A percentile compares a stretch with the other conserved stretches of the same genome.
Conservation (phyloP, 495 filamentous ascomycete genomes). For the Apiosordaria backusii region DNA sequence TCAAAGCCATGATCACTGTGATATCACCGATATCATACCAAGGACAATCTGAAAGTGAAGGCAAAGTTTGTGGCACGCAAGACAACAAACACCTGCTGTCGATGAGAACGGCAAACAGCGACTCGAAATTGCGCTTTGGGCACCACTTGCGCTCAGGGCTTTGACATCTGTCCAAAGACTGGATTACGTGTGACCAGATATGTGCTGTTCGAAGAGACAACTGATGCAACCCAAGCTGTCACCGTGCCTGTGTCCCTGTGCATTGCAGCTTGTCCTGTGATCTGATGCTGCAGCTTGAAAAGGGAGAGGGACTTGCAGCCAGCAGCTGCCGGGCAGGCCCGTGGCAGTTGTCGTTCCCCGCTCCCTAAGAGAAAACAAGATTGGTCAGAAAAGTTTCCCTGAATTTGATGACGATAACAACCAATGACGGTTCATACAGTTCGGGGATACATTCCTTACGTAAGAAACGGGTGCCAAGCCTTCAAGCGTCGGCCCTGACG, state of each 20-base stretch:
- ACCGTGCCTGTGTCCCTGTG: neutral
- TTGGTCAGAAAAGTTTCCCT: neutral
- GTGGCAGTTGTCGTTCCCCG: neutral
- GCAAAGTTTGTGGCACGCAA: neutral
- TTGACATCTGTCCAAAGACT: neutral
- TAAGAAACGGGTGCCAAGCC: slow-evolving; percentile 14
- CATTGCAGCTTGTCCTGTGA: neutral
- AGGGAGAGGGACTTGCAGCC: neutral
- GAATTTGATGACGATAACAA: neutral
- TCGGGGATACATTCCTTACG: slow-evolving; percentile 16
- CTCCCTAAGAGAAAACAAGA: neutral
- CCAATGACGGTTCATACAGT: slow-evolving; percentile 3
- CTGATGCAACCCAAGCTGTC: slow-evolving; percentile 2
- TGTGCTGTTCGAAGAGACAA: neutral
- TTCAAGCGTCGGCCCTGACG: slow-evolving; percentile 19
- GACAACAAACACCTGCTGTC: neutral
- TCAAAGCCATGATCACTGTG: neutral
- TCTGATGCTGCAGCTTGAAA: neutral
- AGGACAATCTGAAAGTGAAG: neutral
- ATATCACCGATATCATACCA: neutral
- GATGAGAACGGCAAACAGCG: neutral
- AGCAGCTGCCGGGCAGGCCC: neutral
- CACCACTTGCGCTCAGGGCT: neutral
- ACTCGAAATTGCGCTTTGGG: neutral
- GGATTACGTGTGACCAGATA: neutral